Evolutionary conservation across 768 basidiomycete species (phyloP).

Genomic region (Amanita rubescens): DNA sequence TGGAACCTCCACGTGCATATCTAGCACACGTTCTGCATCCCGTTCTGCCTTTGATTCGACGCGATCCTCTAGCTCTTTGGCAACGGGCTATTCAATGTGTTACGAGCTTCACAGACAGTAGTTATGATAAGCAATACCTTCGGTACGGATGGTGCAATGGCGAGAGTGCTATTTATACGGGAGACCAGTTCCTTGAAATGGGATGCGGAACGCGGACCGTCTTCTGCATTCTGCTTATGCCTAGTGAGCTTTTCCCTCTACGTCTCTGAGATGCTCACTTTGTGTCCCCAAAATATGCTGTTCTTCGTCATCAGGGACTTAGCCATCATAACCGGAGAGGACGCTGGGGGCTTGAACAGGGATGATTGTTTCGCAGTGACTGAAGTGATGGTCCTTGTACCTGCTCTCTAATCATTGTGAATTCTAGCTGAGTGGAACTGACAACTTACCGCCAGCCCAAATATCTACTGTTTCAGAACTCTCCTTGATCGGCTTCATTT

Average conservation of each 20-base stretch:
- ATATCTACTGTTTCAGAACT: not conserved
- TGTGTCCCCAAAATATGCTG: not conserved
- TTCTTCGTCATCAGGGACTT: not conserved
- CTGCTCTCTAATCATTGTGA: not conserved
- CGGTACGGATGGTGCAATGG: constrained; percentile 48
- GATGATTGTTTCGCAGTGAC: not conserved
- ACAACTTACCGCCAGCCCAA: not conserved
- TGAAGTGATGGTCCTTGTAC: not conserved
- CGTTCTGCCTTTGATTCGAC: constrained; percentile 6
- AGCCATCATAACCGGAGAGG: not conserved
- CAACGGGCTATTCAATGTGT: constrained; percentile 2
- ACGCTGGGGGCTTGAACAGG: not conserved
- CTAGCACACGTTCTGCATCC: constrained; percentile 19
- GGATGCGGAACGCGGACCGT: constrained; percentile 8
- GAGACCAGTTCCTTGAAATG: constrained; percentile 48
- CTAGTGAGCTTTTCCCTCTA: too few species aligned
- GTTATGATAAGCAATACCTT: constrained; percentile 21
- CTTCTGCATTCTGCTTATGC: too few species aligned
- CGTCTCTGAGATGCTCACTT: too few species aligned
- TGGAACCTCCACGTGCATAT: constrained; percentile 62
- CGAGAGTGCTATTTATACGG: constrained; percentile 62
- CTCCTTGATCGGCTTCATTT: not conserved
- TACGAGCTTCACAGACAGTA: not conserved
- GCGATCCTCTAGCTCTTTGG: constrained; percentile 9
- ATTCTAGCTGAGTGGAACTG: too few species aligned